A percentile compares a stretch with the other conserved stretches of the same genome.
phyloP scores from a whole-genome alignment of 805 yeast species.

The Metschnikowia lochheadii region DNA sequence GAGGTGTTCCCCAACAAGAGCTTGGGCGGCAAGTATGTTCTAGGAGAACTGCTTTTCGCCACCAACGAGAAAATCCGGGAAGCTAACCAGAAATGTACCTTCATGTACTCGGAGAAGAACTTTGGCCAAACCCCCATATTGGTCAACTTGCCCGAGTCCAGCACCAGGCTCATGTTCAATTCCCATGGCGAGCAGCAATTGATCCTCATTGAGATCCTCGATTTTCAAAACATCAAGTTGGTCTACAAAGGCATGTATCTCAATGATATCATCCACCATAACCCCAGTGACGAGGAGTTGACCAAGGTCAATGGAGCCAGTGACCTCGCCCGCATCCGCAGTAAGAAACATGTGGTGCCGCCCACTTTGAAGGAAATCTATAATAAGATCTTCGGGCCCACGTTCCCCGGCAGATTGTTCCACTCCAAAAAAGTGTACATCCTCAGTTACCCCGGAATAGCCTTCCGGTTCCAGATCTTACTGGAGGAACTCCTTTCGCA shows the following conservation, averaged over 20 bases:
- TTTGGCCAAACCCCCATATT: slow-evolving; percentile 32
- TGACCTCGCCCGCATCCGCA: neutral
- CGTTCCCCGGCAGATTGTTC: slow-evolving; percentile 49
- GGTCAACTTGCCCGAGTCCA: slow-evolving; percentile 23
- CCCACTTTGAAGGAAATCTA: slow-evolving; percentile 43
- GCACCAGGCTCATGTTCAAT: slow-evolving; percentile 27
- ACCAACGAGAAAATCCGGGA: slow-evolving; percentile 24
- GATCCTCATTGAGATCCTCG: slow-evolving; percentile 27
- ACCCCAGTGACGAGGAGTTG: slow-evolving; percentile 13
- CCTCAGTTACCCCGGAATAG: slow-evolving; percentile 54
- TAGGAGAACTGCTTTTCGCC: slow-evolving; percentile 29
- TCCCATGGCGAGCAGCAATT: slow-evolving; percentile 23
- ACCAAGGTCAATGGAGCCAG: neutral
- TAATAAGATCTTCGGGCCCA: slow-evolving; percentile 58
- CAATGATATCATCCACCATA: slow-evolving; percentile 22
- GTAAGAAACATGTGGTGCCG: slow-evolving; percentile 13
- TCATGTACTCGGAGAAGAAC: slow-evolving; percentile 28
- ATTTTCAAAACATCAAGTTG: slow-evolving; percentile 21
- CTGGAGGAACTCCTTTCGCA: slow-evolving; percentile 19
- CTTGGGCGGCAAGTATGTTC: slow-evolving; percentile 25
- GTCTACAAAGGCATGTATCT: slow-evolving; percentile 31
- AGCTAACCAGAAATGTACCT: slow-evolving; percentile 25
- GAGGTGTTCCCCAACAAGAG: slow-evolving; percentile 34
- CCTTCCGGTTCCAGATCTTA: slow-evolving; percentile 42
- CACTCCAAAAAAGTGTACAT: slow-evolving; percentile 29